These are phyloP conservation scores for Starmera dryadoides DNA, from an alignment of 805 yeast genomes.

Conservation along the genomic window DNA sequence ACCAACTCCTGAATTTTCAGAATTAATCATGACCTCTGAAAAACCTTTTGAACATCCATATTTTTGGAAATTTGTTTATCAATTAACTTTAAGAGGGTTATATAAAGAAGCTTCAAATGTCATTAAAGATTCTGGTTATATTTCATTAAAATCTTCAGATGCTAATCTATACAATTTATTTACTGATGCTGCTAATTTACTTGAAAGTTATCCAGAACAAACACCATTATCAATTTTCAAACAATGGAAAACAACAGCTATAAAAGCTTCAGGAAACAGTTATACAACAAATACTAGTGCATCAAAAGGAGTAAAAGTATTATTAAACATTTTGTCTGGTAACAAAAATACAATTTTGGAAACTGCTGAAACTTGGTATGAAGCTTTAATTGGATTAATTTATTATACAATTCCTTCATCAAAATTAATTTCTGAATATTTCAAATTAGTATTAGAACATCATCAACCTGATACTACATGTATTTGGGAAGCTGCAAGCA, in stretches of 20 bases:
- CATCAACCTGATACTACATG: conserved; percentile 30
- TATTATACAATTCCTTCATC: conserved; percentile 53
- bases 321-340: conserved; percentile 29
- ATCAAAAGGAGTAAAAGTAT: conserved; percentile 23
- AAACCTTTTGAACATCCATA: conserved; percentile 40
- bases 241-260: conserved; percentile 28
- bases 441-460: conserved; percentile 25
- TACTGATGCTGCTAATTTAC: conserved; percentile 24
- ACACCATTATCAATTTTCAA: conserved; percentile 23
- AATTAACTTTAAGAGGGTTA: conserved; percentile 54
- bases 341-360: conserved; percentile 38
- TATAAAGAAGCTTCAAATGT: conserved; percentile 47
- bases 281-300: conserved; percentile 11
- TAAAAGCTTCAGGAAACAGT: conserved; percentile 17
- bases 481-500: conserved; percentile 49
- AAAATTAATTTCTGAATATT: conserved; percentile 33
- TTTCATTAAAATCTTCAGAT: conserved; percentile 24
- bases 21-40: conserved; percentile 34
- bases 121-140: conserved; percentile 35
- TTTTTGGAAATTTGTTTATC: conserved; percentile 60
- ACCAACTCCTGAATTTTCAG: conserved; percentile 47
- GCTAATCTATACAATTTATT: conserved; percentile 21
- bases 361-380: conserved; percentile 61
- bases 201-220: conserved; percentile 28
- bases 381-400: conserved; percentile 47